Evolutionary conservation across 495 filamentous ascomycete species (phyloP).

Genomic region (Penicillium maclennaniae): DNA sequence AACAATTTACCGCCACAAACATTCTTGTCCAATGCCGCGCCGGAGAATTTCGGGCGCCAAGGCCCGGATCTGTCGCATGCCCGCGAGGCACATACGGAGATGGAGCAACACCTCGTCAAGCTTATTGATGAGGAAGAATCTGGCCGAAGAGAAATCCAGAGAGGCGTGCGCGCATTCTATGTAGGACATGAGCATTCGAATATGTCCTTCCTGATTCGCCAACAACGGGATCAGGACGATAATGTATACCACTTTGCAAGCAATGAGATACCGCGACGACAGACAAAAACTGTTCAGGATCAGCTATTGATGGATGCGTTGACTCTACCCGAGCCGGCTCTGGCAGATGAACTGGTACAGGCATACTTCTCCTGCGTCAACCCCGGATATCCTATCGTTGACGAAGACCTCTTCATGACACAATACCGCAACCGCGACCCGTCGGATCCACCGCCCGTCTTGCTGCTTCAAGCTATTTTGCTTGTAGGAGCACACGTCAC

Average conservation of each 20-base stretch:
- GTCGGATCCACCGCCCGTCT: conserved; percentile 40
- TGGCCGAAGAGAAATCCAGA: conserved; percentile 39
- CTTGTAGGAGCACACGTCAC: conserved; percentile 44
- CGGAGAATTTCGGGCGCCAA: conserved; percentile 27
- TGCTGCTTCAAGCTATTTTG: conserved; percentile 45
- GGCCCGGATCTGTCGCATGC: conserved; percentile 29
- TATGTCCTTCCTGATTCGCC: conserved; percentile 50
- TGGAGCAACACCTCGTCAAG: conserved; percentile 45
- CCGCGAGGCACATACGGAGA: conserved; percentile 34
- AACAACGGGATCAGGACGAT: conserved; percentile 44
- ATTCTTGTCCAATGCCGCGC: conserved; percentile 18
- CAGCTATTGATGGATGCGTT: conserved; percentile 48
- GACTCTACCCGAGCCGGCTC: conserved; percentile 40
- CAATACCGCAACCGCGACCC: conserved; percentile 47
- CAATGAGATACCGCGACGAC: conserved; percentile 45
- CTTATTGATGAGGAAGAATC: conserved; percentile 46
- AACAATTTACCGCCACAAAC: conserved; percentile 21
- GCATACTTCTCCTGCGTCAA: conserved; percentile 46
- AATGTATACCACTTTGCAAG: conserved; percentile 47
- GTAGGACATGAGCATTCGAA: conserved; percentile 50
- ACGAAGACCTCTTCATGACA: conserved; percentile 46
- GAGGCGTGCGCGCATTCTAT: conserved; percentile 47
- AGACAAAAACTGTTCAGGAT: conserved; percentile 43
- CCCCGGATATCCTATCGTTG: conserved; percentile 43
- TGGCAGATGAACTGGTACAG: conserved; percentile 46